Conservation (phyloP, 768 basidiomycete genomes). For the Mycena epipterygia region DNA sequence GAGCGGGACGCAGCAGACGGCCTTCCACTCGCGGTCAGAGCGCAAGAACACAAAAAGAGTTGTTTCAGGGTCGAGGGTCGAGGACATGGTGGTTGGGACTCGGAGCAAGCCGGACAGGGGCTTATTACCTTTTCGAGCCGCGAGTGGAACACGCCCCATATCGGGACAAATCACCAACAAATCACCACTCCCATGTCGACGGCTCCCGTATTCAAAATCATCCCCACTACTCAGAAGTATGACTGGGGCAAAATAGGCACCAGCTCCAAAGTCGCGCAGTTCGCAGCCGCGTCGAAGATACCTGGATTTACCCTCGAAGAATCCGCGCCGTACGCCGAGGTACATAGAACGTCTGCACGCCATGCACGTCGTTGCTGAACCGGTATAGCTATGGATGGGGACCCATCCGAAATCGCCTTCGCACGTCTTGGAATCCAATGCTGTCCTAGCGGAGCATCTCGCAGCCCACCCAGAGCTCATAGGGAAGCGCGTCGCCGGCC, state of each 20-base stretch:
- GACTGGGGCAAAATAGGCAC: constrained; percentile 94
- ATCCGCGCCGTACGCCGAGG: constrained; percentile 92
- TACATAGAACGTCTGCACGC: constrained; percentile 47
- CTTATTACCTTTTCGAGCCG: constrained; percentile 4
- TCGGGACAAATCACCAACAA: constrained; percentile 9
- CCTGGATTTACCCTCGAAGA: constrained; percentile 79
- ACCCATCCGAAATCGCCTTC: constrained; percentile 85
- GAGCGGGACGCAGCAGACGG: not conserved
- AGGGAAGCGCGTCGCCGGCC: constrained; percentile 66
- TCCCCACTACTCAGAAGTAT: constrained; percentile 89
- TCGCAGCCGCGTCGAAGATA: constrained; percentile 72
- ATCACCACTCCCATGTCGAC: constrained; percentile 15
- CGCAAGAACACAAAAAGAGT: not conserved
- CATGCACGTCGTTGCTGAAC: constrained; percentile 20
- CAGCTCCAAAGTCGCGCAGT: constrained; percentile 89
- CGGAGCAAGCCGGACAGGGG: too few relatives aligned
- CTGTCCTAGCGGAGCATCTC: constrained; percentile 71
- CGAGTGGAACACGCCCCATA: constrained; percentile 1
- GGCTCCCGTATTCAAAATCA: constrained; percentile 77
- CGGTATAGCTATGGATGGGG: constrained; percentile 95
- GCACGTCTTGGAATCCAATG: constrained; percentile 49
- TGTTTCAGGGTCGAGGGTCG: not conserved
- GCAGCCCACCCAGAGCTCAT: constrained; percentile 77
- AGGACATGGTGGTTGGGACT: not conserved
- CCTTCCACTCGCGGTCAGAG: not conserved